Conservation (phyloP, 306 rosid genomes). For the Hippophae rhamnoides region DNA sequence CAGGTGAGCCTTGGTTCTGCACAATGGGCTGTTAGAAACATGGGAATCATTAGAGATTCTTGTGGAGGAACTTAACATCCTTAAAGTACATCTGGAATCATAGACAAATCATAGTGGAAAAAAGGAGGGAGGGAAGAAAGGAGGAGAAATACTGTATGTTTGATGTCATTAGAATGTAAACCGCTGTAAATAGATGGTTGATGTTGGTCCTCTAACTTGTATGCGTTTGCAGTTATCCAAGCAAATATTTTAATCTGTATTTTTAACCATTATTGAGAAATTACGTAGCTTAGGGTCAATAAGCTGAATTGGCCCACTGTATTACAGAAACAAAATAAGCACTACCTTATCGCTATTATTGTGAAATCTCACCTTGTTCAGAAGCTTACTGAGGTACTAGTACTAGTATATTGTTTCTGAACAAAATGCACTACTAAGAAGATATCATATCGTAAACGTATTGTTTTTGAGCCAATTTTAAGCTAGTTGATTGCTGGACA, state of each 20-base stretch:
- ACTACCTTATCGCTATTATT: too few relatives aligned
- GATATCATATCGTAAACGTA: too few relatives aligned
- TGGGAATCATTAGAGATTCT: background rate
- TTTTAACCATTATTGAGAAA: slow-evolving; percentile 10
- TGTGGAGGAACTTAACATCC: slow-evolving; percentile 4
- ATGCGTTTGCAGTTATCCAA: background rate
- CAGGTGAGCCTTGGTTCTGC: slow-evolving; percentile 1
- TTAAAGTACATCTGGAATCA: slow-evolving; percentile 2
- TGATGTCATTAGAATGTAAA: slow-evolving; percentile 9
- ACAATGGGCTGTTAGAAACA: slow-evolving; percentile 8
- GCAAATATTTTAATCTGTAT: slow-evolving; percentile 10
- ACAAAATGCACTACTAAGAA: too few relatives aligned
- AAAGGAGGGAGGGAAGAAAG: slow-evolving; percentile 9
- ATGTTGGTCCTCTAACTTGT: slow-evolving; percentile 5
- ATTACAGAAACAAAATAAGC: slow-evolving; percentile 13
- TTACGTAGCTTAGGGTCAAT: slow-evolving; percentile 5
- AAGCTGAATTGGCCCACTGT: slow-evolving; percentile 21
- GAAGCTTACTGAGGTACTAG: too few relatives aligned
- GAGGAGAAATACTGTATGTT: slow-evolving; percentile 6
- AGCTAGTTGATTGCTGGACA: too few relatives aligned
- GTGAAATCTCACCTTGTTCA: too few relatives aligned
- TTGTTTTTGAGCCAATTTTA: too few relatives aligned
- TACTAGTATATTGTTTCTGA: too few relatives aligned
- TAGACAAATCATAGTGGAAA: background rate
- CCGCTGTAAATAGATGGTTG: slow-evolving; percentile 25